Conservation (phyloP, 2,329 filamentous ascomycete species). For the Fusarium circinatum region DNA sequence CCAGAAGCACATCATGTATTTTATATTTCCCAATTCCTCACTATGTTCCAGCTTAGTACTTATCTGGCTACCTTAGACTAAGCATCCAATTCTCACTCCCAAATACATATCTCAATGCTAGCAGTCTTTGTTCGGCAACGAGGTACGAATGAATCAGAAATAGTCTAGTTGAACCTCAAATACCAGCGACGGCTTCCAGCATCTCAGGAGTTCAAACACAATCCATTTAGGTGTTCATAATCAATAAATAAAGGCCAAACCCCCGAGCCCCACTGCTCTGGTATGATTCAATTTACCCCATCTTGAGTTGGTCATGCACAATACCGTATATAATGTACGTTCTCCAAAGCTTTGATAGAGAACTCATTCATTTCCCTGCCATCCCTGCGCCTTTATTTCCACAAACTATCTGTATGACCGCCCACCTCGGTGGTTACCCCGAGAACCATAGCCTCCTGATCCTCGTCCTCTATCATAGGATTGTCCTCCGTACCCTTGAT, state of each 20-base stretch:
- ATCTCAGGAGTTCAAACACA: not conserved
- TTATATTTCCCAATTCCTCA: not conserved
- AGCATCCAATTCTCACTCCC: not conserved
- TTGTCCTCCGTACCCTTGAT: constrained; percentile 36
- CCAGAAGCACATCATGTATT: not conserved
- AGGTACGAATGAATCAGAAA: too few relatives aligned
- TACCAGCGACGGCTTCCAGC: not conserved
- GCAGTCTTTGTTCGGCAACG: not conserved
- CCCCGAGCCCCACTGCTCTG: not conserved
- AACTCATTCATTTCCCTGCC: not conserved
- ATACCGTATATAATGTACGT: not conserved
- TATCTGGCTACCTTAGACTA: not conserved
- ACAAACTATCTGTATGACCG: constrained; percentile 38
- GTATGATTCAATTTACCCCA: not conserved
- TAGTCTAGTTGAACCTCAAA: not conserved
- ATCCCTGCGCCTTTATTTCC: not conserved
- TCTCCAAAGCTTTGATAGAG: not conserved
- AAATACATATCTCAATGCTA: not conserved
- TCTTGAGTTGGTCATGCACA: not conserved
- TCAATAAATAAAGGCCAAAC: not conserved
- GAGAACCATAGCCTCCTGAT: constrained; percentile 29
- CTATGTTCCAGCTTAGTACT: not conserved
- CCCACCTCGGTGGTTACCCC: constrained; percentile 34
- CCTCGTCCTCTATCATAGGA: constrained; percentile 33
- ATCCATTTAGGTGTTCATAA: not conserved